phyloP scores from a whole-genome alignment of 164 flowering plant species.

The Cinnamomum micranthum region DNA sequence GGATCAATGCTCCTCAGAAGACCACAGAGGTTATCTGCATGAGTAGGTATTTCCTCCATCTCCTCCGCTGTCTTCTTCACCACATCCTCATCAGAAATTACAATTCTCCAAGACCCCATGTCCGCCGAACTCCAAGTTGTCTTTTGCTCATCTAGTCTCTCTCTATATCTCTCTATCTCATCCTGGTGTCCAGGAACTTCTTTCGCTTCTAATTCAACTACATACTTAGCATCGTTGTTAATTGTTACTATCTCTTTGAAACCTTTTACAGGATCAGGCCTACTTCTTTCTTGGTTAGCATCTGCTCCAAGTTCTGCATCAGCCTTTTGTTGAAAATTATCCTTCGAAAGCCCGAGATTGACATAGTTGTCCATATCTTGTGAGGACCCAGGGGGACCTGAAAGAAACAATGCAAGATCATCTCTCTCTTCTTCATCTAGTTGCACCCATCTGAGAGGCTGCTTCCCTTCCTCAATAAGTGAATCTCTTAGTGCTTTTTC shows the following conservation, averaged over 20 bases:
- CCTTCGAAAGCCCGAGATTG: constrained; percentile 7
- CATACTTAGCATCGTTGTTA: constrained; percentile 28
- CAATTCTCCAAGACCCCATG: constrained; percentile 47
- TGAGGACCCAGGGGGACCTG: constrained; percentile 40
- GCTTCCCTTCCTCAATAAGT: constrained; percentile 43
- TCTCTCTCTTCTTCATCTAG: constrained; percentile 72
- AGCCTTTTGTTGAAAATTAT: constrained; percentile 7
- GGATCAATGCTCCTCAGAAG: constrained; percentile 26
- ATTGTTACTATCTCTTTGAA: constrained; percentile 28
- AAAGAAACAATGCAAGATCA: constrained; percentile 79
- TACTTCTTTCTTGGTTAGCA: constrained; percentile 16
- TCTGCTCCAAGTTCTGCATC: constrained; percentile 11
- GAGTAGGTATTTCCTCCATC: neutral
- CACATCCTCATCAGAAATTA: constrained; percentile 50
- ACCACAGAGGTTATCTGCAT: constrained; percentile 11
- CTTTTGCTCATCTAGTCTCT: constrained; percentile 33
- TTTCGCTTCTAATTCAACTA: constrained; percentile 35
- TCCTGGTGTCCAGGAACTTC: constrained; percentile 29
- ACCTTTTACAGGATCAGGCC: constrained; percentile 11
- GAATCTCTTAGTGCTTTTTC: constrained; percentile 53
- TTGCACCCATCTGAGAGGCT: constrained; percentile 74
- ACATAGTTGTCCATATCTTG: constrained; percentile 20
- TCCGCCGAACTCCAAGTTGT: constrained; percentile 51
- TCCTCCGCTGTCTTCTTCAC: constrained; percentile 14
- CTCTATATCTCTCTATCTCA: constrained; percentile 30